Evolutionary conservation across 495 filamentous ascomycete species (phyloP).

Genomic region (Tuber umbilicatum): DNA sequence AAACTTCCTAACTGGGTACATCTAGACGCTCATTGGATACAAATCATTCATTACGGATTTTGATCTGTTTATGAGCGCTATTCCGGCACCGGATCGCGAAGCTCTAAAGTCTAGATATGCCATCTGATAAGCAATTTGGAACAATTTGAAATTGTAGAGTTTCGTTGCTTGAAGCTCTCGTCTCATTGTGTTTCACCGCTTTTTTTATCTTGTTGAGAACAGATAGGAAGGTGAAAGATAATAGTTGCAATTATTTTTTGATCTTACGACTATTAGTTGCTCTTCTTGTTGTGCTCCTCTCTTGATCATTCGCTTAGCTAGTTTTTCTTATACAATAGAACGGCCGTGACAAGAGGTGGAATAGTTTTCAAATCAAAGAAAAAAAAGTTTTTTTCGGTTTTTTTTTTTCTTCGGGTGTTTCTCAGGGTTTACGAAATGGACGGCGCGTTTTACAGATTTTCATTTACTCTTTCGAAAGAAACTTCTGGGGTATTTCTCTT

Average conservation of each 20-base stretch:
- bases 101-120: slow-evolving; percentile 47
- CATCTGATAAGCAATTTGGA: slow-evolving; percentile 40
- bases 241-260: slow-evolving; percentile 30
- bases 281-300: slow-evolving; percentile 17
- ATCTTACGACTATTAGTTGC: slow-evolving; percentile 3
- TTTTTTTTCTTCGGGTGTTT: slow-evolving; percentile 28
- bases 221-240: slow-evolving; percentile 10
- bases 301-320: slow-evolving; percentile 2
- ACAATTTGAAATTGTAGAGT: slow-evolving; percentile 16
- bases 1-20: slow-evolving; percentile 37
- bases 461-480: neutral
- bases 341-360: slow-evolving; percentile 5
- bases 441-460: slow-evolving; percentile 24
- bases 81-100: slow-evolving; percentile 58
- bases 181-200: slow-evolving; percentile 12
- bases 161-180: slow-evolving; percentile 22
- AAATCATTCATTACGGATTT: slow-evolving; percentile 80
- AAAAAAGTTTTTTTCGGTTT: neutral
- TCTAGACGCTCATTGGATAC: slow-evolving; percentile 74
- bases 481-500: neutral
- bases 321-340: slow-evolving; percentile 17
- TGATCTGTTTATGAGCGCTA: slow-evolving; percentile 64
- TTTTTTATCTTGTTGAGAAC: slow-evolving; percentile 21
- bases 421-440: slow-evolving; percentile 30
- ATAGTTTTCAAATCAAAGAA: slow-evolving; percentile 1